phyloP scores from a whole-genome alignment of 495 filamentous ascomycete genomes.

The Talaromyces thailandensis region DNA sequence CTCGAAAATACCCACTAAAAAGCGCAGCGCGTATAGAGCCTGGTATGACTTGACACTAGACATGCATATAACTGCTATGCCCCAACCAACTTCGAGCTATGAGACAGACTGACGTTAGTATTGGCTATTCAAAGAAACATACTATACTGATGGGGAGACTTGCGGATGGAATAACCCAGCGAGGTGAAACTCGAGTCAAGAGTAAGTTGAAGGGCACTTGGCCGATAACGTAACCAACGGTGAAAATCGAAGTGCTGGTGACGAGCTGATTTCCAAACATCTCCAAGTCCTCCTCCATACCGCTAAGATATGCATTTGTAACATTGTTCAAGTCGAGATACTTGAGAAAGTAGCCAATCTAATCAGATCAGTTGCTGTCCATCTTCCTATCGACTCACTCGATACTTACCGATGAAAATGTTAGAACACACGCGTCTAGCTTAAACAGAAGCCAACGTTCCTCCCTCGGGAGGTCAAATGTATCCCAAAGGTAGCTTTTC shows the following conservation, averaged over 20 bases:
- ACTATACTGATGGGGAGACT: not conserved
- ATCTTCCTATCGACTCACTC: not conserved
- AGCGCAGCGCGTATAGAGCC: constrained; percentile 41
- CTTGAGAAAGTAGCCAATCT: constrained; percentile 44
- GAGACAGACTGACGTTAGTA: constrained; percentile 31
- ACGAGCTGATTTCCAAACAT: constrained; percentile 35
- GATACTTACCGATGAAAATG: constrained; percentile 24
- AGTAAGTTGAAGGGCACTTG: constrained; percentile 48
- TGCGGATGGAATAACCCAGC: constrained; percentile 17
- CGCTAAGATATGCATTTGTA: constrained; percentile 36
- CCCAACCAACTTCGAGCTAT: constrained; percentile 40
- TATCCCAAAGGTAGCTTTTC: constrained; percentile 42
- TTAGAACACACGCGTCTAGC: constrained; percentile 42
- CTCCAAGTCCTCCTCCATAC: constrained; percentile 36
- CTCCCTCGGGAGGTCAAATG: constrained; percentile 39
- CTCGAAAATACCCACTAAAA: constrained; percentile 39
- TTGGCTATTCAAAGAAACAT: constrained; percentile 10
- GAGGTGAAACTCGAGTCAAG: constrained; percentile 38
- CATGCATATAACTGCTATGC: constrained; percentile 33
- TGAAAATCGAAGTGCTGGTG: constrained; percentile 37
- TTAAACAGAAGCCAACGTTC: constrained; percentile 49
- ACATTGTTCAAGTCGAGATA: constrained; percentile 43
- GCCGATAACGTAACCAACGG: constrained; percentile 48
- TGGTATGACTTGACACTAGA: constrained; percentile 28
- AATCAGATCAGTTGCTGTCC: not conserved